Evolutionary conservation across 768 basidiomycete species (phyloP).

Genomic region (Boletus rex-veris): DNA sequence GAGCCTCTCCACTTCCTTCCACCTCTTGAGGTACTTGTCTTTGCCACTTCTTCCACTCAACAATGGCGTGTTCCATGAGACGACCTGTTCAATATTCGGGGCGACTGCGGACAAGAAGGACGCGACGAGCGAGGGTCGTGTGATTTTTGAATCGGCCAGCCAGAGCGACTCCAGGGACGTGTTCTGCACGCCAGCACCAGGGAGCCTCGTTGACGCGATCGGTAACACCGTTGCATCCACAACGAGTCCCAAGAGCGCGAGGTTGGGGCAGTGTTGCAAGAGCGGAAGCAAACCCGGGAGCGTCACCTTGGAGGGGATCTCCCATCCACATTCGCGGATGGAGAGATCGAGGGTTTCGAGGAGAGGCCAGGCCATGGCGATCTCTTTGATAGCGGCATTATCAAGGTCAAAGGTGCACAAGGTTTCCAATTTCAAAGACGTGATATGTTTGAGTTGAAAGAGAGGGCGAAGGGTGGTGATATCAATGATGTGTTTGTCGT

Average conservation of each 20-base stretch:
- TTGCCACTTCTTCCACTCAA: constrained; percentile 23
- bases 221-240: constrained; percentile 27
- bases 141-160: constrained; percentile 28
- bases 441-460: constrained; percentile 21
- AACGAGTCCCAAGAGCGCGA: constrained; percentile 26
- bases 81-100: constrained; percentile 28
- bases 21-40: constrained; percentile 23
- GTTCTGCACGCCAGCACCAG: constrained; percentile 23
- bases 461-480: constrained; percentile 24
- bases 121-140: constrained; percentile 25
- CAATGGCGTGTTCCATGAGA: constrained; percentile 30
- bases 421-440: constrained; percentile 26
- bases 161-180: constrained; percentile 27
- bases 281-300: constrained; percentile 23
- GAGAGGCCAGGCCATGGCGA: constrained; percentile 26
- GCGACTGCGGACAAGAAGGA: constrained; percentile 29
- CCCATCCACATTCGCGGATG: constrained; percentile 30
- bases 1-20: constrained; percentile 23
- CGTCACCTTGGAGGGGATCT: constrained; percentile 27
- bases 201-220: not conserved
- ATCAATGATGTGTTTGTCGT: constrained; percentile 30
- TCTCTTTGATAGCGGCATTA: constrained; percentile 21
- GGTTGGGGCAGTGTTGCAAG: constrained; percentile 21
- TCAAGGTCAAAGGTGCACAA: constrained; percentile 28
- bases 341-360: constrained; percentile 29